Percentiles rank a stretch among this genome's conserved stretches.
These are phyloP conservation scores for Nemania bipapillata DNA, from an alignment of 2,329 filamentous ascomycete species.

Conservation along the genomic window DNA sequence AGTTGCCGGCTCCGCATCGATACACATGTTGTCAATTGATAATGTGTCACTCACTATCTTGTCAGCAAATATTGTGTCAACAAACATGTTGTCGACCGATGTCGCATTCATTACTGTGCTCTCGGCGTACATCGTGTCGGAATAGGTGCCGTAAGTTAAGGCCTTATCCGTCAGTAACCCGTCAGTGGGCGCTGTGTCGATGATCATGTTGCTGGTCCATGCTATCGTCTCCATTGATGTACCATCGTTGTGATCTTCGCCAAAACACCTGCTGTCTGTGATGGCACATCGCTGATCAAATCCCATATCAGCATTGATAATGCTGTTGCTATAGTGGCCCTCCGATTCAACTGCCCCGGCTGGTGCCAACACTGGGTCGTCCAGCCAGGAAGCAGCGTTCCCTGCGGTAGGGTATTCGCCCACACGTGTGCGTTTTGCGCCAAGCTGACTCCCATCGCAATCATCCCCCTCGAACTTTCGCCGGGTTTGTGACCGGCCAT, in stretches of 20 bases:
- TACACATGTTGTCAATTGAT: neutral
- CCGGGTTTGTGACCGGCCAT: neutral
- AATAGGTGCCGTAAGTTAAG: neutral
- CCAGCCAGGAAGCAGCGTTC: neutral
- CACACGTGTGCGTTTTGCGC: constrained; percentile 8
- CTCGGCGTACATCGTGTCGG: neutral
- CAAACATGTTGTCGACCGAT: neutral
- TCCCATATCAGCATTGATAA: neutral
- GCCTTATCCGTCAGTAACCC: neutral
- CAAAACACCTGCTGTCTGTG: constrained; percentile 7
- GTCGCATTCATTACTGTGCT: neutral
- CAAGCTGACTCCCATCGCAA: neutral
- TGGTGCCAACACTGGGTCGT: constrained; percentile 3
- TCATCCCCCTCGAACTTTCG: neutral
- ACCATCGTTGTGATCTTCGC: too few relatives aligned
- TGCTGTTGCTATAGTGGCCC: neutral
- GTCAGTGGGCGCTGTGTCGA: neutral
- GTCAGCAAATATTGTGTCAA: neutral
- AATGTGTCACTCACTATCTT: neutral
- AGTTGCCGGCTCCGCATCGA: neutral
- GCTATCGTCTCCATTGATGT: too few relatives aligned
- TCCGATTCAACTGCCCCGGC: neutral
- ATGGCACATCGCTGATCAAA: neutral
- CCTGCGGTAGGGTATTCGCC: constrained; percentile 4
- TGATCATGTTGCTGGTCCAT: neutral